Evolutionary conservation across 306 rosid species (phyloP), one percentile per base, ranked within the genome.

Genomic region (Gleditsia sinensis): DNA sequence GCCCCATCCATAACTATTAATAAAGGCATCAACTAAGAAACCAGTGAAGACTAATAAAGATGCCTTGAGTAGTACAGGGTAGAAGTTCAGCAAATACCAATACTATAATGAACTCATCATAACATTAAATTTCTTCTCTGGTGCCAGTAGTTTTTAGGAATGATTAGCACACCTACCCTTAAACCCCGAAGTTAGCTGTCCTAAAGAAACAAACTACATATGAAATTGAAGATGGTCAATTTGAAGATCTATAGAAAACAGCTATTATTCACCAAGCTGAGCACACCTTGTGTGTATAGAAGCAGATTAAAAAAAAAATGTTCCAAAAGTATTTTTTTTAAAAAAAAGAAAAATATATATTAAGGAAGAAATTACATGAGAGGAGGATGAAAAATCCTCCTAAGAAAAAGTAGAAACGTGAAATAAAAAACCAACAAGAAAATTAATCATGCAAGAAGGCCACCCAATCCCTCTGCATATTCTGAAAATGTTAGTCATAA

Each of bases 11-110:
- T 43, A 40, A 75, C 12, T 55, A 64, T 43, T 46, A 62, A 49
- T 27, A 20, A 70, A 63, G 27, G 49, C 62, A 48, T 46, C 69
- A 63, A 81, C 60, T 36, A 62, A 14, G 12, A 62, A 40, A 59
- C 43, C 11, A 30, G 25, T 45, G 48, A 58, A 81, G 56, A 17
- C 55, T 5, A 23, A 42, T 54, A 56, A 40, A 75, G 39, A 46
- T 39, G 21, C 25, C 30, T 11, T 19, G 23, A 56, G 65, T 16
- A 14, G 28, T 33, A 74, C 3, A 46, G 50, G 58, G 16, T 63
- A 54, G 32, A 61, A 56, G 59, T 43, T 36, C 49, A 42, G 21
- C 61, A 59, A 16, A 46, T 65, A 9, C 13, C 33, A 53, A 54
- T 21, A 30, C 45, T 62, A 56, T 51, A 64, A 27, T 24, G 28